These are phyloP conservation scores for Pezicula rhizophila DNA, from an alignment of 2,329 filamentous ascomycete genomes.

Conservation along the genomic window DNA sequence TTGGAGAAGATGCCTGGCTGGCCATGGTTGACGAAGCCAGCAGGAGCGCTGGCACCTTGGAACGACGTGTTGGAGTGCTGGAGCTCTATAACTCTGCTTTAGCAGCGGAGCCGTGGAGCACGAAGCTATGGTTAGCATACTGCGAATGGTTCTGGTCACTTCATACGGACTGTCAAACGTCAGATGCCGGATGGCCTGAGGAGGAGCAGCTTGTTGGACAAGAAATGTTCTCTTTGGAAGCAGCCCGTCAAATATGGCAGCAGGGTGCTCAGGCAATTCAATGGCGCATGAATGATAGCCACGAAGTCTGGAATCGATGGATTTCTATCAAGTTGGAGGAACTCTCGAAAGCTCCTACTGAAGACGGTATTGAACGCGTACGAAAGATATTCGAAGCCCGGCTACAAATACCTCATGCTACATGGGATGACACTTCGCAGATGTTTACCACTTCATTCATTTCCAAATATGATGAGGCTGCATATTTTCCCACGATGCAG, in stretches of 20 bases:
- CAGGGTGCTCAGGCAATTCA: constrained; percentile 66
- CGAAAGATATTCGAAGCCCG: constrained; percentile 65
- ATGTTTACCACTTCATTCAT: constrained; percentile 65
- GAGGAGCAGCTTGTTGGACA: constrained; percentile 65
- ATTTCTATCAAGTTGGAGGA: constrained; percentile 65
- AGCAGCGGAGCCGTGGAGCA: constrained; percentile 65
- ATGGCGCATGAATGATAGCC: constrained; percentile 71
- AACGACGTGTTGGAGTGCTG: constrained; percentile 62
- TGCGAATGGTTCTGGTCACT: constrained; percentile 73
- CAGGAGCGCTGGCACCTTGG: constrained; percentile 52
- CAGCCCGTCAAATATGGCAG: constrained; percentile 63
- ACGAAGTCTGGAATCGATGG: constrained; percentile 75
- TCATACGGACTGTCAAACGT: constrained; percentile 56
- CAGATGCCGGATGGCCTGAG: constrained; percentile 50
- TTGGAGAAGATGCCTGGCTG: constrained; percentile 73
- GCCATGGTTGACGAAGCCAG: constrained; percentile 71
- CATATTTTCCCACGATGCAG: constrained; percentile 71
- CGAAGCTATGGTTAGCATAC: constrained; percentile 70
- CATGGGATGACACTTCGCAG: constrained; percentile 70
- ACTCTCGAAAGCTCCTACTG: constrained; percentile 48
- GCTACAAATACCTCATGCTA: constrained; percentile 64
- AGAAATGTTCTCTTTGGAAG: constrained; percentile 65
- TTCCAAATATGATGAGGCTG: constrained; percentile 61
- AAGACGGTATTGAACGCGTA: constrained; percentile 56
- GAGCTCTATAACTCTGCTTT: constrained; percentile 68